These are phyloP conservation scores for Colletotrichum sp. DNA, from an alignment of 2,329 filamentous ascomycete genomes.

Conservation along the genomic window DNA sequence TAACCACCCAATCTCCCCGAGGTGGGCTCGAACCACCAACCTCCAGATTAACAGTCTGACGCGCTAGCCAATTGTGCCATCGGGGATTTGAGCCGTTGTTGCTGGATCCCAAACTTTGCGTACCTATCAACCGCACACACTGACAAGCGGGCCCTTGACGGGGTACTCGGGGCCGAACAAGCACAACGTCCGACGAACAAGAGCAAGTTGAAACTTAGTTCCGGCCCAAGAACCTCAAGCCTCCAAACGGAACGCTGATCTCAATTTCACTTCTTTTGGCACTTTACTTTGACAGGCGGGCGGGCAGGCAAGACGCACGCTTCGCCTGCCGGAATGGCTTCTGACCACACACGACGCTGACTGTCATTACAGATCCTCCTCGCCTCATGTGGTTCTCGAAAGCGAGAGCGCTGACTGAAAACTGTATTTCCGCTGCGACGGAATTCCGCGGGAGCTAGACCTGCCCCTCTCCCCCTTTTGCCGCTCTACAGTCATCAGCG, in stretches of 20 bases:
- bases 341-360: not conserved
- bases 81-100: slow-evolving; percentile 7
- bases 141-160: not conserved
- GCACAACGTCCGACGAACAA: not conserved
- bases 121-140: accelerated
- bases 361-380: not conserved
- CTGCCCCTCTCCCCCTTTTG: not conserved
- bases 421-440: not conserved
- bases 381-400: not conserved
- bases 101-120: accelerated
- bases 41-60: slow-evolving; percentile 24
- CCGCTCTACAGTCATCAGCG: not conserved
- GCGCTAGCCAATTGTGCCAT: slow-evolving; percentile 23
- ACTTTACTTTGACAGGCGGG: not conserved
- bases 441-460: not conserved
- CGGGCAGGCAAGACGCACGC: not conserved
- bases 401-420: not conserved
- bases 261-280: not conserved
- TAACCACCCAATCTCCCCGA: slow-evolving; percentile 6
- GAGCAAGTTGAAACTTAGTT: not conserved
- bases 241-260: not conserved
- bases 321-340: not conserved
- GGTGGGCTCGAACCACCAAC: slow-evolving; percentile 23
- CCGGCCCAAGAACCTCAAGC: not conserved
- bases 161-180: not conserved